A percentile compares a stretch with the other conserved stretches of the same genome.
These are phyloP conservation scores for Apophysomyces elegans DNA, from an alignment of 371 early-diverging fungal species.

Conservation along the genomic window DNA sequence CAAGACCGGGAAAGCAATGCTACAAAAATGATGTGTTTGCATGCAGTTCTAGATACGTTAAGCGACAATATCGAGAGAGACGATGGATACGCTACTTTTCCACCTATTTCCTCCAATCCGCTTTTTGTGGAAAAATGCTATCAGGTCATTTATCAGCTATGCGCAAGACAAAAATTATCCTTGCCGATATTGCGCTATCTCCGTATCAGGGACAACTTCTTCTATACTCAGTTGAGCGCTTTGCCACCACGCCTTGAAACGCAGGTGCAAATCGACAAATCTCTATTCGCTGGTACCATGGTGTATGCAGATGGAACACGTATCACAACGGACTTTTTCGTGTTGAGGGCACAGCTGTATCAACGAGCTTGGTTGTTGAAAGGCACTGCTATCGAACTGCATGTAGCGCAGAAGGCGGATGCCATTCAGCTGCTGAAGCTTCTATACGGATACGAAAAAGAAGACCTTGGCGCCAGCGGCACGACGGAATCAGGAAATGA, in stretches of 20 bases:
- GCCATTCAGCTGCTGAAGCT: slow-evolving; percentile 15
- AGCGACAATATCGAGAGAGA: slow-evolving; percentile 36
- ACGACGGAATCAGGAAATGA: background rate
- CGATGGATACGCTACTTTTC: slow-evolving; percentile 19
- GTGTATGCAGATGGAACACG: slow-evolving; percentile 20
- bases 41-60: slow-evolving; percentile 68
- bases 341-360: slow-evolving; percentile 66
- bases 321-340: slow-evolving; percentile 47
- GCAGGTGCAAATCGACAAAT: slow-evolving; percentile 12
- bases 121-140: slow-evolving; percentile 84
- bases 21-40: slow-evolving; percentile 58
- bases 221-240: slow-evolving; percentile 54
- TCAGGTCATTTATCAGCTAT: slow-evolving; percentile 77
- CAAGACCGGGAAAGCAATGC: slow-evolving; percentile 30
- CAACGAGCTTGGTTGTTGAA: slow-evolving; percentile 88
- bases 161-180: slow-evolving; percentile 68
- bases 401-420: slow-evolving; percentile 40
- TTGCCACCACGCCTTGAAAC: slow-evolving; percentile 38
- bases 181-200: slow-evolving; percentile 77
- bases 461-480: slow-evolving; percentile 15
- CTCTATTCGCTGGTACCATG: slow-evolving; percentile 22
- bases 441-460: slow-evolving; percentile 25
- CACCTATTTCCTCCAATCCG: slow-evolving; percentile 67
- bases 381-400: slow-evolving; percentile 81
- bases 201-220: slow-evolving; percentile 75